Percentiles rank a stretch among this genome's conserved stretches.
Evolutionary conservation across 2,329 filamentous ascomycete species (phyloP).

Genomic region (Harringtonia lauricola): DNA sequence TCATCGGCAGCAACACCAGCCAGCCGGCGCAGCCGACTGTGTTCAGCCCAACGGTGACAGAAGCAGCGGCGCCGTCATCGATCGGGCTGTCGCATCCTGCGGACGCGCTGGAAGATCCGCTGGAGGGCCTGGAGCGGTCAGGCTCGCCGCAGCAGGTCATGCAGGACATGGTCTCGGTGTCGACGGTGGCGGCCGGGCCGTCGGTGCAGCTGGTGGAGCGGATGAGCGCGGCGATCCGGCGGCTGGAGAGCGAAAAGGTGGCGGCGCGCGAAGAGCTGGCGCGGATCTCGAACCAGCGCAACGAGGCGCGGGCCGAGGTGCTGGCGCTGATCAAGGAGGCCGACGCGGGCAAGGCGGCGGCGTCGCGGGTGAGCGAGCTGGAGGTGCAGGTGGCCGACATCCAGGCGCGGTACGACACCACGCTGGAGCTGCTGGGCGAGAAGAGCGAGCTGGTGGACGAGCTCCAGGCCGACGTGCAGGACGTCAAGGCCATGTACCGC

Average conservation of each 20-base stretch:
- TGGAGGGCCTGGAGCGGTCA: conserved; percentile 42
- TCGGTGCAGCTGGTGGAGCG: conserved; percentile 92
- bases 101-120: conserved; percentile 27
- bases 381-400: conserved; percentile 57
- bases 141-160: conserved; percentile 51
- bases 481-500: conserved; percentile 93
- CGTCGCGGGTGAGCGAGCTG: conserved; percentile 49
- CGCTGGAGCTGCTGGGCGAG: conserved; percentile 88
- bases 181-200: conserved; percentile 80
- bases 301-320: conserved; percentile 88
- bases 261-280: conserved; percentile 77
- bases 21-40: conserved; percentile 18
- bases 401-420: conserved; percentile 75
- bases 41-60: conserved; percentile 26
- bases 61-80: background rate
- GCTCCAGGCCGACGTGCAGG: conserved; percentile 74
- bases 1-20: conserved; percentile 17
- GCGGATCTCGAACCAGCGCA: conserved; percentile 71
- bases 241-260: conserved; percentile 85
- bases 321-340: conserved; percentile 79
- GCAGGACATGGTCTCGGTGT: conserved; percentile 79
- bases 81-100: background rate
- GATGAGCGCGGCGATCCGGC: conserved; percentile 86
- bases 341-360: conserved; percentile 54
- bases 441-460: conserved; percentile 95